Percentiles rank a stretch among this genome's conserved stretches.
Conservation (phyloP, 2,329 filamentous ascomycete species). For the Exophiala mesophila region DNA sequence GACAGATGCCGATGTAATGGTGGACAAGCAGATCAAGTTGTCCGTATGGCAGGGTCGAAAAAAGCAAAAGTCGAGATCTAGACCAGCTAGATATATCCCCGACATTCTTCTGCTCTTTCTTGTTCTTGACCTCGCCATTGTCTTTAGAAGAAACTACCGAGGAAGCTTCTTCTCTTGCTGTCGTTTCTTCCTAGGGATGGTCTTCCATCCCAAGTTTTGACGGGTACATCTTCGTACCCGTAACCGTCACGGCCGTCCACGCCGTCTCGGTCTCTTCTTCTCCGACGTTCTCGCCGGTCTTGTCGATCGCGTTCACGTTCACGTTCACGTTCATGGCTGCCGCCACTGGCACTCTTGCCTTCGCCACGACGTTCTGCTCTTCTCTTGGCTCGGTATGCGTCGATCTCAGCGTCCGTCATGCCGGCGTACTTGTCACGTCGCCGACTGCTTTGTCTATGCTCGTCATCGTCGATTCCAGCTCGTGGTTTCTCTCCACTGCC, state of each 20-base stretch:
- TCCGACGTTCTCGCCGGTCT: constrained; percentile 15
- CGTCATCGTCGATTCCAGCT: constrained; percentile 17
- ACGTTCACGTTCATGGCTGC: constrained; percentile 21
- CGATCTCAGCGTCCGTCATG: constrained; percentile 37
- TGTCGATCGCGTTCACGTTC: constrained; percentile 12
- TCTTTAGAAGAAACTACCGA: constrained; percentile 25
- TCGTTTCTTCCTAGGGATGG: constrained; percentile 21
- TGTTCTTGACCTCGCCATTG: too few relatives aligned
- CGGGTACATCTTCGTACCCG: constrained; percentile 26
- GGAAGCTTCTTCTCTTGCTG: constrained; percentile 25
- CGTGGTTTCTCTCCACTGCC: constrained; percentile 29
- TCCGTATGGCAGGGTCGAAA: too few relatives aligned
- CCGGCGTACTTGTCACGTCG: constrained; percentile 38
- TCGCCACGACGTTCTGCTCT: constrained; percentile 13
- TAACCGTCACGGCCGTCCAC: constrained; percentile 15
- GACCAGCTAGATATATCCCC: too few relatives aligned
- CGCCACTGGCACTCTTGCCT: constrained; percentile 24
- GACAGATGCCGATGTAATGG: too few relatives aligned
- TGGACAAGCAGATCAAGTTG: too few relatives aligned
- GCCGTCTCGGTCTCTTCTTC: constrained; percentile 13
- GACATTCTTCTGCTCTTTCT: too few relatives aligned
- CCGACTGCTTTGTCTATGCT: constrained; percentile 32
- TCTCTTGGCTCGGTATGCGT: constrained; percentile 32
- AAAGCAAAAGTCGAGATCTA: too few relatives aligned
- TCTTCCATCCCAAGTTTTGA: constrained; percentile 24